Conservation (phyloP, 257 asterid genomes). For the Ilex aquifolium region DNA sequence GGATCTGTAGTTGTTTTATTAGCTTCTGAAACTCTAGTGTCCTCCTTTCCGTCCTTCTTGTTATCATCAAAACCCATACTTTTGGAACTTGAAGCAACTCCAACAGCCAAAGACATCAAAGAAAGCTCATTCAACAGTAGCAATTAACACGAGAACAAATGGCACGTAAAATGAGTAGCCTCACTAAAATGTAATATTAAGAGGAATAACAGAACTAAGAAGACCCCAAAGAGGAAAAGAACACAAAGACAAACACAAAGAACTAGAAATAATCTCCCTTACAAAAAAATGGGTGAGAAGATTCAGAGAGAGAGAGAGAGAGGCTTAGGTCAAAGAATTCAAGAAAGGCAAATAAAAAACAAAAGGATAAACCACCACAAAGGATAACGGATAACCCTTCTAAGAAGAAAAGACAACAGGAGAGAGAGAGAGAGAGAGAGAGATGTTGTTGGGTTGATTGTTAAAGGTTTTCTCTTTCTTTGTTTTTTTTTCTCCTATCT, state of each 20-base stretch:
- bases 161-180: slow-evolving; percentile 7
- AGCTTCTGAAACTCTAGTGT: slow-evolving; percentile 20
- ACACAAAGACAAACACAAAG: not conserved
- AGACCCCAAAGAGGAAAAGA: slow-evolving; percentile 15
- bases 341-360: slow-evolving; percentile 22
- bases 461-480: no score
- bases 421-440: slow-evolving; percentile 15
- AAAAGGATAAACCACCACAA: slow-evolving; percentile 13
- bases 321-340: slow-evolving; percentile 22
- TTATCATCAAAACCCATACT: slow-evolving; percentile 77
- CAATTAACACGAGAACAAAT: slow-evolving; percentile 13
- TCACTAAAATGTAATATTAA: slow-evolving; percentile 3
- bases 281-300: slow-evolving; percentile 3
- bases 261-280: no score
- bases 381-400: slow-evolving; percentile 29
- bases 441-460: not conserved
- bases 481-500: no score
- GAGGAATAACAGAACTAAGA: slow-evolving; percentile 10
- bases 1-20: slow-evolving; percentile 29
- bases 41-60: slow-evolving; percentile 35
- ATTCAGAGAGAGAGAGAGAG: not conserved
- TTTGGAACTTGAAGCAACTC: slow-evolving; percentile 63
- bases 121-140: slow-evolving; percentile 1
- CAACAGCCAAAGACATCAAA: slow-evolving; percentile 72
- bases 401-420: slow-evolving; percentile 37